phyloP scores from a whole-genome alignment of 139 green algal species.

The Tetraselmis striata region DNA sequence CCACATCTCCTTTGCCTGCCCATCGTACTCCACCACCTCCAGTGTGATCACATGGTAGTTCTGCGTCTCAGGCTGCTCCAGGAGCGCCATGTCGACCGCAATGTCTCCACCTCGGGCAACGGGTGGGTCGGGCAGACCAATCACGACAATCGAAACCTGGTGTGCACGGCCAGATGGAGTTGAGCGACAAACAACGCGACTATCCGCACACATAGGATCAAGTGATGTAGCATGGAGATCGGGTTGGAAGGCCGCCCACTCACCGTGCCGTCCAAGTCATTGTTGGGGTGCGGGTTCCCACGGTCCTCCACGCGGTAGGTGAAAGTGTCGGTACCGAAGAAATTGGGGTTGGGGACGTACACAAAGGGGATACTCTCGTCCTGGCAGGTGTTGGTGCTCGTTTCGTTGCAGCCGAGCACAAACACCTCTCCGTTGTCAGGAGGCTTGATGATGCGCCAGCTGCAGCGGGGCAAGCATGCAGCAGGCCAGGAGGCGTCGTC shows the following conservation, averaged over 20 bases:
- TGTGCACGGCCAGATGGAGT: no score
- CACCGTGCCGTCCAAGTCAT: neutral
- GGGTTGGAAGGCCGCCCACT: no score
- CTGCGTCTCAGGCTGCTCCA: neutral
- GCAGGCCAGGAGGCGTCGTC: no score
- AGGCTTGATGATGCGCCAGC: neutral
- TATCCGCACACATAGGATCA: no score
- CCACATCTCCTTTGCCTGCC: neutral
- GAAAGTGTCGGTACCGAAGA: neutral
- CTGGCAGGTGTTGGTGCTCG: neutral
- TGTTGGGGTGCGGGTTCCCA: neutral
- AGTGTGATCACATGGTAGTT: neutral
- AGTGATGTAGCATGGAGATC: no score
- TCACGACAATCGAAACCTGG: neutral
- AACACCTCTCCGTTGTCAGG: neutral
- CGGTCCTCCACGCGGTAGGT: neutral
- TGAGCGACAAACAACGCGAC: no score
- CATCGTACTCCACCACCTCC: neutral
- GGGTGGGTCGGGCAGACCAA: neutral
- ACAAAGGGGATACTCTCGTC: neutral
- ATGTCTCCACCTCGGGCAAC: neutral
- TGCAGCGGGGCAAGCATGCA: no score
- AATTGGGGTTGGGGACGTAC: neutral
- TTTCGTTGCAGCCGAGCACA: neutral
- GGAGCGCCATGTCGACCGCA: neutral